Percentiles rank a stretch among this genome's conserved stretches.
Evolutionary conservation across 768 basidiomycete genomes (phyloP).

Genomic region (Pleurotus platypus): DNA sequence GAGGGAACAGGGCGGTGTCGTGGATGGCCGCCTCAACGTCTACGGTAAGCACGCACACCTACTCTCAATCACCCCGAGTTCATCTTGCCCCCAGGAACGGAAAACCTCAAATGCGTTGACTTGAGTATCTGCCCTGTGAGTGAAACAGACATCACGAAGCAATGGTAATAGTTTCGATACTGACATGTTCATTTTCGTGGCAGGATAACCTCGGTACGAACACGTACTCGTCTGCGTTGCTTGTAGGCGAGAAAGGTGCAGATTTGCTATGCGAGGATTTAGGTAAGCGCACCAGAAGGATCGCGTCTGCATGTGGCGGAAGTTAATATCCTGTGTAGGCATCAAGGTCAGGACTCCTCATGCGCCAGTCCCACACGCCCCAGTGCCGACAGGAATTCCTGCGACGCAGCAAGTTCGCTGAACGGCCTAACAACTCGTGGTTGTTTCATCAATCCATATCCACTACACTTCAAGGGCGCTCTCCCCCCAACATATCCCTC

Average conservation of each 20-base stretch:
- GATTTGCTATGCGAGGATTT: slow-evolving; percentile 59
- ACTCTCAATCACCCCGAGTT: background rate
- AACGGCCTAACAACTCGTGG: slow-evolving; percentile 7
- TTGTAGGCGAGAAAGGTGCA: slow-evolving; percentile 71
- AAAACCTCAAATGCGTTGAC: slow-evolving; percentile 66
- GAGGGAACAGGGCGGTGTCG: slow-evolving; percentile 60
- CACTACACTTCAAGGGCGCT: too few relatives aligned
- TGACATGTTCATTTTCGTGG: background rate
- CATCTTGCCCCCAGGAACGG: slow-evolving; percentile 33
- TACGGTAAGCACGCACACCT: slow-evolving; percentile 28
- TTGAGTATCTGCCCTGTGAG: slow-evolving; percentile 69
- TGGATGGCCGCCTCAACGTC: slow-evolving; percentile 61
- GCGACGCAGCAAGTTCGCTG: slow-evolving; percentile 45
- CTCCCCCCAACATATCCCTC: too few relatives aligned
- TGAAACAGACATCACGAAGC: slow-evolving; percentile 1
- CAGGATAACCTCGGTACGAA: slow-evolving; percentile 71
- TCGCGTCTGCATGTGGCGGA: background rate
- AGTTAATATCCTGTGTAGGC: slow-evolving; percentile 29
- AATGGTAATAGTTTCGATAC: too few relatives aligned
- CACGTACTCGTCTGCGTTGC: slow-evolving; percentile 67
- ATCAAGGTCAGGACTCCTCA: slow-evolving; percentile 61
- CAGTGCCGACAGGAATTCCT: slow-evolving; percentile 48
- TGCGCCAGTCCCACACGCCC: slow-evolving; percentile 68
- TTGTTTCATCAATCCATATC: too few relatives aligned
- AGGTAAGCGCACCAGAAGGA: slow-evolving; percentile 30